These are phyloP conservation scores for Pilobolus umbonatus DNA, from an alignment of 192 early-diverging fungal genomes.

Conservation along the genomic window DNA sequence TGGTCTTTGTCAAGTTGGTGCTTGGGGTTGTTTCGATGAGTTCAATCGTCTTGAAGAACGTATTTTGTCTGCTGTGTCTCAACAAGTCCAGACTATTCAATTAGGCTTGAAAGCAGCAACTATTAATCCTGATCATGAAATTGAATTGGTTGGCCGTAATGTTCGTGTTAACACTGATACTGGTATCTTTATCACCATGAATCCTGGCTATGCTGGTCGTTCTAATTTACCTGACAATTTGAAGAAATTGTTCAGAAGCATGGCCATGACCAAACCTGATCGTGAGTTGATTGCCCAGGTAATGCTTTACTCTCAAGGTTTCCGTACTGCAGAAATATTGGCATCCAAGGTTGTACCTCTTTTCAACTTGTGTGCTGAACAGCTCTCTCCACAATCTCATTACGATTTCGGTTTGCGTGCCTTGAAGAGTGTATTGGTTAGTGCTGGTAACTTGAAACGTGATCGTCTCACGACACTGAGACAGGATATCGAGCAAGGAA, in stretches of 20 bases:
- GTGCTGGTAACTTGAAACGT: constrained; percentile 98
- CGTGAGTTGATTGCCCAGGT: constrained; percentile 98
- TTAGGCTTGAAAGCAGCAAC: constrained; percentile 70
- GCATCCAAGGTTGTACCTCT: constrained; percentile 96
- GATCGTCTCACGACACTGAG: constrained; percentile 60
- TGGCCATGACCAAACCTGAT: constrained; percentile 99
- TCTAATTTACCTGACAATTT: constrained; percentile 98
- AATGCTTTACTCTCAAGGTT: constrained; percentile 99
- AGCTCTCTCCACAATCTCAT: constrained; percentile 93
- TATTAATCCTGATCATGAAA: constrained; percentile 65
- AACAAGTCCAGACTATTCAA: constrained; percentile 99
- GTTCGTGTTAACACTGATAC: constrained; percentile 86
- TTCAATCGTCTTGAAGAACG: constrained; percentile 99
- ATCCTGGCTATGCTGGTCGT: constrained; percentile 97
- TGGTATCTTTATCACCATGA: constrained; percentile 98
- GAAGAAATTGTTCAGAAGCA: constrained; percentile 97
- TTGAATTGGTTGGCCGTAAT: constrained; percentile 90
- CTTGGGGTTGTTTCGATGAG: constrained; percentile 99
- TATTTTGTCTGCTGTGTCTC: constrained; percentile 97
- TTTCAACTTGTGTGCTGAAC: constrained; percentile 93
- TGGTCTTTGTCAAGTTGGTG: constrained; percentile 97
- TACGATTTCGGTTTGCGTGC: constrained; percentile 99
- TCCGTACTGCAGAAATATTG: constrained; percentile 89
- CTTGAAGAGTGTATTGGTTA: constrained; percentile 97
- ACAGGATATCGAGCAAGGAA: constrained; percentile 31